Evolutionary conservation across 2,329 filamentous ascomycete species (phyloP).

Genomic region (Fusarium siculi): DNA sequence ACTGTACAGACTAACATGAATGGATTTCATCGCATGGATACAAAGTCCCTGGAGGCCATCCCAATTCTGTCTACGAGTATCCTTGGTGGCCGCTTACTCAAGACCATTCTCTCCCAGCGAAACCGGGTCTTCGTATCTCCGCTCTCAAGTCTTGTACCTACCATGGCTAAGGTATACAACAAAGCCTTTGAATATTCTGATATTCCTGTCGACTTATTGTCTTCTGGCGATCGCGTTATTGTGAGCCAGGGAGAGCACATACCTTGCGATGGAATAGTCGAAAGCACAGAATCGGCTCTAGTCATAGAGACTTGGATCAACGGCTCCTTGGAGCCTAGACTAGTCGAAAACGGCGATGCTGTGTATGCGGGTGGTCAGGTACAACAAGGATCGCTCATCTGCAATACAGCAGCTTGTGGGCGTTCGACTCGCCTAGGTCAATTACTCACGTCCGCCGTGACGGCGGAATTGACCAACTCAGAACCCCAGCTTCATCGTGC

Average conservation of each 20-base stretch:
- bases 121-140: neutral
- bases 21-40: fast-evolving
- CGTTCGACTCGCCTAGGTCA: neutral
- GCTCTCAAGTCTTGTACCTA: neutral
- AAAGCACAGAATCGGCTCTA: neutral
- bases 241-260: neutral
- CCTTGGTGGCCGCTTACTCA: neutral
- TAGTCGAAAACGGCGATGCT: fast-evolving
- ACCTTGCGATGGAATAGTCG: neutral
- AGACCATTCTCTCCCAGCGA: fast-evolving
- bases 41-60: neutral
- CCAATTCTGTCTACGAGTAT: neutral
- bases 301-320: neutral
- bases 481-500: neutral
- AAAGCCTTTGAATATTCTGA: fast-evolving
- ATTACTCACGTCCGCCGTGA: neutral
- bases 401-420: neutral
- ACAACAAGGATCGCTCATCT: neutral
- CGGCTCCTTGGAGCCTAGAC: neutral
- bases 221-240: neutral
- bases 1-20: fast-evolving
- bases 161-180: fast-evolving
- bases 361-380: neutral
- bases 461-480: neutral
- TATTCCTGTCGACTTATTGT: neutral